Percentiles rank a stretch among this genome's conserved stretches.
Evolutionary conservation across 1,284 basidiomycete genomes (phyloP).

Genomic region (Microbotryomycetes sp.): DNA sequence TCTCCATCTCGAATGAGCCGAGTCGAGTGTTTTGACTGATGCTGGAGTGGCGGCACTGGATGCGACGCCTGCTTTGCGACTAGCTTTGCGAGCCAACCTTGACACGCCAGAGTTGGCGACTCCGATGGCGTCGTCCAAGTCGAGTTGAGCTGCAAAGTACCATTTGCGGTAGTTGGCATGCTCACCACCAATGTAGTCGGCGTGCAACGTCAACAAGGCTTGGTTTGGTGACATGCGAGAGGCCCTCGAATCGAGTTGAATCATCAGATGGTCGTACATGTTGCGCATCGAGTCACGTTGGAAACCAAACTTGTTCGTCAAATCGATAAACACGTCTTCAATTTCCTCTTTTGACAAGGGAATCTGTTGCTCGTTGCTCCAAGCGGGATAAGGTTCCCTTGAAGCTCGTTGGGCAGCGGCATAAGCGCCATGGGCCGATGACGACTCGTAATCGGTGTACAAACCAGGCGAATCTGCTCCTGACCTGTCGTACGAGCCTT

Average conservation of each 20-base stretch:
- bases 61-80: conserved; percentile 45
- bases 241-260: conserved; percentile 88
- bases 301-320: conserved; percentile 98
- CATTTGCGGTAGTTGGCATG: conserved; percentile 96
- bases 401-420: conserved; percentile 14
- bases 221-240: conserved; percentile 98
- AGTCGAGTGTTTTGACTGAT: conserved; percentile 77
- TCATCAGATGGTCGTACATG: conserved; percentile 96
- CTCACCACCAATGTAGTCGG: conserved; percentile 95
- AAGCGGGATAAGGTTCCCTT: conserved; percentile 85
- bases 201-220: conserved; percentile 88
- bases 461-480: conserved; percentile 26
- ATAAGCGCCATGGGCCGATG: conserved; percentile 17
- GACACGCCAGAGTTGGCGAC: conserved; percentile 71
- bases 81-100: conserved; percentile 57
- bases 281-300: conserved; percentile 68
- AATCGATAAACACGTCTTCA: conserved; percentile 95
- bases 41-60: conserved; percentile 52
- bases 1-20: conserved; percentile 85
- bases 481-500: conserved; percentile 15
- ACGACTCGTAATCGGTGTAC: conserved; percentile 30
- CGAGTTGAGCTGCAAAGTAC: conserved; percentile 99
- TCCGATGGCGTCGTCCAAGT: conserved; percentile 96
- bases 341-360: conserved; percentile 98
- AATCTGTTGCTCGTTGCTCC: conserved; percentile 85